A percentile compares a stretch with the other conserved stretches of the same genome.
These are phyloP conservation scores for Cichorium intybus DNA, from an alignment of 140 eudicot genomes.

Conservation along the genomic window DNA sequence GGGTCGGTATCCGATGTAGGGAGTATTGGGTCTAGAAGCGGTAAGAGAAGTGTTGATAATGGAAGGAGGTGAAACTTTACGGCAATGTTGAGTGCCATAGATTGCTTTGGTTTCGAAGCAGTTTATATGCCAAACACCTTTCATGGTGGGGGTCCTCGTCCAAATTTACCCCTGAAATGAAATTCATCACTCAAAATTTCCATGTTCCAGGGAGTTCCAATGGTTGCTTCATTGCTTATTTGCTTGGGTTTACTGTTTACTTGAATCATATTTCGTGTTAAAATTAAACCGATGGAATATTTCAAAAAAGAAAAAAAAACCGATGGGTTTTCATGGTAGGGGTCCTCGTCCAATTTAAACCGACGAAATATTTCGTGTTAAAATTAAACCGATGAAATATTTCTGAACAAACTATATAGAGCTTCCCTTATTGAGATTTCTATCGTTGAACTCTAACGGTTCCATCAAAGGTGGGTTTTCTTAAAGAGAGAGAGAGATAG, in stretches of 20 bases:
- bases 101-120: slow-evolving; percentile 1
- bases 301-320: neutral
- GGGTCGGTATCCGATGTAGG: slow-evolving; percentile 40
- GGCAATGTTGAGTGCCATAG: slow-evolving; percentile 54
- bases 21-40: slow-evolving; percentile 29
- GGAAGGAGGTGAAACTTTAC: slow-evolving; percentile 40
- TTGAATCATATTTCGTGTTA: neutral
- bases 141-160: slow-evolving; percentile 14
- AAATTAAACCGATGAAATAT: neutral
- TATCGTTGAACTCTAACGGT: no score
- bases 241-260: no score
- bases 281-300: neutral
- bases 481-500: no score
- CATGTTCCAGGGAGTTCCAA: slow-evolving; percentile 6
- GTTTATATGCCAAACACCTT: slow-evolving; percentile 8
- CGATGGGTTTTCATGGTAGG: neutral
- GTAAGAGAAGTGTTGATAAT: slow-evolving; percentile 25
- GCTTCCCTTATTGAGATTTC: no score
- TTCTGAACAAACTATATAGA: no score
- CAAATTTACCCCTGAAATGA: slow-evolving; percentile 22
- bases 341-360: slow-evolving; percentile 19
- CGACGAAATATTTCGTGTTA: neutral
- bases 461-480: no score
- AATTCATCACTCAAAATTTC: neutral
- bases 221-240: no score